Percentiles rank a stretch among this genome's conserved stretches.
phyloP scores from a whole-genome alignment of 2,329 filamentous ascomycete species.

The Arthrobotrys iridis region DNA sequence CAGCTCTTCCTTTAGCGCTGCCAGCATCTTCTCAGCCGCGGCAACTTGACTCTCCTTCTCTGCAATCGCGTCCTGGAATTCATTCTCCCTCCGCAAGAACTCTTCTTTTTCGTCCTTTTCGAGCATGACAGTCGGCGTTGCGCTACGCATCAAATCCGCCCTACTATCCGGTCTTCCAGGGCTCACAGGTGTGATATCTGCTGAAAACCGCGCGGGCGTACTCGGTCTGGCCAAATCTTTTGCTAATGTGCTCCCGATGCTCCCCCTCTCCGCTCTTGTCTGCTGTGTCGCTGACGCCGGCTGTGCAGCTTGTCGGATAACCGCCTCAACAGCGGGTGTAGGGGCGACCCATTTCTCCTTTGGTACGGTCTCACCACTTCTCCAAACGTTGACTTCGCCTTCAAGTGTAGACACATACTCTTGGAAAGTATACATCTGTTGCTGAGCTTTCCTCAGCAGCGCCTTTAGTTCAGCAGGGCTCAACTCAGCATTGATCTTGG shows the following conservation, averaged over 20 bases:
- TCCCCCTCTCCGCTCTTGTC: conserved; percentile 37
- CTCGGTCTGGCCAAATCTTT: conserved; percentile 68
- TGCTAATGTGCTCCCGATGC: conserved; percentile 61
- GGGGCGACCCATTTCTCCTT: conserved; percentile 86
- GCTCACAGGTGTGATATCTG: conserved; percentile 63
- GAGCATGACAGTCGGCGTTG: conserved; percentile 65
- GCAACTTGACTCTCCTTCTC: conserved; percentile 88
- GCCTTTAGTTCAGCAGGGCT: conserved; percentile 94
- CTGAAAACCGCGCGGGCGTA: conserved; percentile 69
- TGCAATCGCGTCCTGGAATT: conserved; percentile 93
- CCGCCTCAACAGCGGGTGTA: conserved; percentile 67
- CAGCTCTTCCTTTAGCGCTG: conserved; percentile 86
- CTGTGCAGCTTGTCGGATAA: conserved; percentile 59
- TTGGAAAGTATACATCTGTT: conserved; percentile 87
- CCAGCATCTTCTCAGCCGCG: conserved; percentile 79
- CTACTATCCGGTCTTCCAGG: conserved; percentile 65
- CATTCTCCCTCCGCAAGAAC: conserved; percentile 92
- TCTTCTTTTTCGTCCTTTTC: conserved; percentile 98
- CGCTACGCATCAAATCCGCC: conserved; percentile 56
- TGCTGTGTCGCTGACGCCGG: conserved; percentile 63
- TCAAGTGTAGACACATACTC: conserved; percentile 85
- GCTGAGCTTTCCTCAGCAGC: conserved; percentile 89
- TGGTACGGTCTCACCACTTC: conserved; percentile 85
- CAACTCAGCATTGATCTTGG: conserved; percentile 98
- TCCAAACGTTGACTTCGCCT: conserved; percentile 85